Percentiles rank a stretch among this genome's conserved stretches.
Conservation (phyloP, 371 early-diverging fungal genomes). For the Apophysomyces elegans region DNA sequence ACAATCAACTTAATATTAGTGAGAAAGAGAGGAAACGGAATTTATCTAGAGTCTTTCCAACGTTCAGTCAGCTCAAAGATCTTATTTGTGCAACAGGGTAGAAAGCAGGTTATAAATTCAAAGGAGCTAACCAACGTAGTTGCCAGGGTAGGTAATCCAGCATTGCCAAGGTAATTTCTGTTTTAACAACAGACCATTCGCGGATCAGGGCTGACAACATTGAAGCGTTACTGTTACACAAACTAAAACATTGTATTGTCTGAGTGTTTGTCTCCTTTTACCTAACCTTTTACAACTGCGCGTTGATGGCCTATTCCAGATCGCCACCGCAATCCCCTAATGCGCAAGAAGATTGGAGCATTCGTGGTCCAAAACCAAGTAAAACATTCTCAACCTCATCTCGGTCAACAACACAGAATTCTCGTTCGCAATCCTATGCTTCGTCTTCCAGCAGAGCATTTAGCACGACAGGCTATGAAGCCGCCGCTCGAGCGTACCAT, state of each 20-base stretch:
- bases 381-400: slow-evolving; percentile 38
- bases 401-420: slow-evolving; percentile 30
- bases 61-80: too few species aligned
- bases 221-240: slow-evolving; percentile 1
- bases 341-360: slow-evolving; percentile 40
- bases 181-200: too few species aligned
- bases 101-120: too few species aligned
- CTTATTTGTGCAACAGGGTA: too few species aligned
- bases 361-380: slow-evolving; percentile 25
- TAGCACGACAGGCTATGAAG: slow-evolving; percentile 32
- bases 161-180: too few species aligned
- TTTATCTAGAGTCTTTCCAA: too few species aligned
- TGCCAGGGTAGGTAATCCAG: too few species aligned
- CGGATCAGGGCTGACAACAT: not conserved
- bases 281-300: slow-evolving; percentile 12
- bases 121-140: too few species aligned
- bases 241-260: slow-evolving; percentile 1
- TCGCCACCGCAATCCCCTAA: slow-evolving; percentile 38
- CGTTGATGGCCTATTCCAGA: slow-evolving; percentile 35
- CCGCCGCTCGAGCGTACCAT: slow-evolving; percentile 46
- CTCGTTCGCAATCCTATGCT: slow-evolving; percentile 41
- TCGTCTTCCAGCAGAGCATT: slow-evolving; percentile 37
- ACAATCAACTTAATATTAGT: too few species aligned
- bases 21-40: too few species aligned
- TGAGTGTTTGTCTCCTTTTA: slow-evolving; percentile 1